phyloP scores from a whole-genome alignment of 2,329 filamentous ascomycete species.

The Xylaria sp. region DNA sequence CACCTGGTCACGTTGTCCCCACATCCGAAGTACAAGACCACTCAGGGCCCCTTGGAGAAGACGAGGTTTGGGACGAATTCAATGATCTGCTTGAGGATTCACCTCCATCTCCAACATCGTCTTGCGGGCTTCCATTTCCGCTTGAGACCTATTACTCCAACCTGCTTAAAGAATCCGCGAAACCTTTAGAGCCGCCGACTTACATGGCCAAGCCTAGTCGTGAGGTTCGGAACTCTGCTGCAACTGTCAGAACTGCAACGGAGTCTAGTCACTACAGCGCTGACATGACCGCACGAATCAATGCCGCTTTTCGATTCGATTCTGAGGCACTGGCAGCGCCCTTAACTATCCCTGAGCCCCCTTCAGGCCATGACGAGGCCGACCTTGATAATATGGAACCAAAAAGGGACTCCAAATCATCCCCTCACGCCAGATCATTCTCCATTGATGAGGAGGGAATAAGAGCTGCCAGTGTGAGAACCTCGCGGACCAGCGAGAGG shows the following conservation, averaged over 20 bases:
- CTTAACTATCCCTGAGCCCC: slow-evolving; percentile 51
- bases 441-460: slow-evolving; percentile 39
- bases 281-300: slow-evolving; percentile 60
- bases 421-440: slow-evolving; percentile 40
- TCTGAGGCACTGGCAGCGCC: slow-evolving; percentile 51
- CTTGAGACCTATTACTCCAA: slow-evolving; percentile 55
- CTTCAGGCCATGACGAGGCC: slow-evolving; percentile 48
- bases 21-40: slow-evolving; percentile 70
- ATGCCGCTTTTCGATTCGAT: slow-evolving; percentile 51
- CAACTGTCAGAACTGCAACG: slow-evolving; percentile 42
- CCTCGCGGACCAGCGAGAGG: slow-evolving; percentile 47
- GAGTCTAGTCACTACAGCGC: slow-evolving; percentile 60
- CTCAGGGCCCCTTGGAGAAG: slow-evolving; percentile 70
- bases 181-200: slow-evolving; percentile 56
- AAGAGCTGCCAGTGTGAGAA: slow-evolving; percentile 39
- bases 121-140: slow-evolving; percentile 61
- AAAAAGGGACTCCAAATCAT: slow-evolving; percentile 23
- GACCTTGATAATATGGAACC: slow-evolving; percentile 39
- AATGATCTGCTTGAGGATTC: slow-evolving; percentile 81
- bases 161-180: slow-evolving; percentile 43
- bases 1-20: slow-evolving; percentile 63
- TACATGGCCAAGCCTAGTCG: slow-evolving; percentile 42
- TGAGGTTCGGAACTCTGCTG: slow-evolving; percentile 43
- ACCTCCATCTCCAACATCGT: slow-evolving; percentile 60
- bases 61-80: slow-evolving; percentile 95